phyloP scores from a whole-genome alignment of 2,329 filamentous ascomycete genomes.

The Ophiostoma himal-ulmi region DNA sequence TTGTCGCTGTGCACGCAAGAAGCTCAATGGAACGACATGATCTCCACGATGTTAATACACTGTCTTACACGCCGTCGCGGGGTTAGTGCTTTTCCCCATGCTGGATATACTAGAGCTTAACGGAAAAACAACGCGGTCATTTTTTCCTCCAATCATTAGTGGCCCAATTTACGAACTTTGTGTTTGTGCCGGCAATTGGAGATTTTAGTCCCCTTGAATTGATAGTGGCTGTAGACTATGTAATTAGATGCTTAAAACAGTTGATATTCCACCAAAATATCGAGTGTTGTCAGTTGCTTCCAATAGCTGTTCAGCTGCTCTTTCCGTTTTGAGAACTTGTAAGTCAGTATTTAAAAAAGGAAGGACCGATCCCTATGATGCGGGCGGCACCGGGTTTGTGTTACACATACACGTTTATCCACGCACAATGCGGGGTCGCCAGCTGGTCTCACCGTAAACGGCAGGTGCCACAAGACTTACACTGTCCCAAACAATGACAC shows the following conservation, averaged over 20 bases:
- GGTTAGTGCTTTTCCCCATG: conserved; percentile 1
- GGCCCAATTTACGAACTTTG: neutral
- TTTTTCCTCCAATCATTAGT: conserved; percentile 23
- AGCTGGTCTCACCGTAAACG: neutral
- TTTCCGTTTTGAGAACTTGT: neutral
- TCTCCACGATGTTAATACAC: neutral
- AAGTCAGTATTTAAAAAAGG: neutral
- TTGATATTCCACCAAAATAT: neutral
- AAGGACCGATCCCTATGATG: neutral
- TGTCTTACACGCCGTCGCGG: conserved; percentile 9
- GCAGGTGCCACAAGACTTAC: conserved; percentile 6
- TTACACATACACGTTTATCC: conserved; percentile 12
- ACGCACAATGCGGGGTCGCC: conserved; percentile 8
- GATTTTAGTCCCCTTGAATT: neutral
- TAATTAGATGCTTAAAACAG: neutral
- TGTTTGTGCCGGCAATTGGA: neutral
- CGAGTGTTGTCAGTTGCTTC: neutral
- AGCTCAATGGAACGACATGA: neutral
- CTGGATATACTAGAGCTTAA: neutral
- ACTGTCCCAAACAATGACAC: neutral
- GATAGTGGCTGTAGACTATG: neutral
- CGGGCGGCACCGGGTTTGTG: neutral
- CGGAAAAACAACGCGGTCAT: conserved; percentile 1
- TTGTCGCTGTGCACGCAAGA: neutral
- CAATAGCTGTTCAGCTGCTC: neutral